Conservation (phyloP, 176 grass and related monocot species). For the Phoenix roebelenii region DNA sequence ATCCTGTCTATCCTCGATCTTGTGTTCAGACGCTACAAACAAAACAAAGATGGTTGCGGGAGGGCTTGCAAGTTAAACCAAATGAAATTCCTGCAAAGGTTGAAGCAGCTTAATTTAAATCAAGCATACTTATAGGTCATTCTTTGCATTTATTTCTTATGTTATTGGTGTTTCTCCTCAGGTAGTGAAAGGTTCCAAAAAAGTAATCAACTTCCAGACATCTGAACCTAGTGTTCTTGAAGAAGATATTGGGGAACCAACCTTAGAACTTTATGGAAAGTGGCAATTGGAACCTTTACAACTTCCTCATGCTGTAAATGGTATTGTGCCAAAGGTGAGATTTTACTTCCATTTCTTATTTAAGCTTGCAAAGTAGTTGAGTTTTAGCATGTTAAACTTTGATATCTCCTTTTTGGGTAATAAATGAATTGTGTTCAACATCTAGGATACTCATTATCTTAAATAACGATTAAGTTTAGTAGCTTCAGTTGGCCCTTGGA, state of each 20-base stretch:
- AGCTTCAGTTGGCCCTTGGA: too few relatives aligned
- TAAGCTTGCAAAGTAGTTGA: too few relatives aligned
- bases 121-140: too few relatives aligned
- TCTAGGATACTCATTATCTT: too few relatives aligned
- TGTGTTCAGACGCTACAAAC: constrained; percentile 81
- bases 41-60: constrained; percentile 69
- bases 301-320: constrained; percentile 67
- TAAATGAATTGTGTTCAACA: too few relatives aligned
- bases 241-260: constrained; percentile 38
- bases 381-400: too few relatives aligned
- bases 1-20: constrained; percentile 75
- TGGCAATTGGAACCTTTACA: constrained; percentile 84
- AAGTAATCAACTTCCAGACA: constrained; percentile 35
- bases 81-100: constrained; percentile 76
- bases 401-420: too few relatives aligned
- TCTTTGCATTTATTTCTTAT: constrained; percentile 2
- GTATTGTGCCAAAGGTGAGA: constrained; percentile 79
- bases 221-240: constrained; percentile 32
- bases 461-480: too few relatives aligned
- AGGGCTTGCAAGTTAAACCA: constrained; percentile 81
- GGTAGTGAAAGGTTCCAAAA: constrained; percentile 59
- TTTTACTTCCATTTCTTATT: not conserved
- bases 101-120: too few relatives aligned
- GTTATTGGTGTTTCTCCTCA: constrained; percentile 15
- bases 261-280: constrained; percentile 68